A percentile compares a stretch with the other conserved stretches of the same genome.
Conservation (phyloP, 2,329 filamentous ascomycete genomes). For the Myrmaecium sp. region DNA sequence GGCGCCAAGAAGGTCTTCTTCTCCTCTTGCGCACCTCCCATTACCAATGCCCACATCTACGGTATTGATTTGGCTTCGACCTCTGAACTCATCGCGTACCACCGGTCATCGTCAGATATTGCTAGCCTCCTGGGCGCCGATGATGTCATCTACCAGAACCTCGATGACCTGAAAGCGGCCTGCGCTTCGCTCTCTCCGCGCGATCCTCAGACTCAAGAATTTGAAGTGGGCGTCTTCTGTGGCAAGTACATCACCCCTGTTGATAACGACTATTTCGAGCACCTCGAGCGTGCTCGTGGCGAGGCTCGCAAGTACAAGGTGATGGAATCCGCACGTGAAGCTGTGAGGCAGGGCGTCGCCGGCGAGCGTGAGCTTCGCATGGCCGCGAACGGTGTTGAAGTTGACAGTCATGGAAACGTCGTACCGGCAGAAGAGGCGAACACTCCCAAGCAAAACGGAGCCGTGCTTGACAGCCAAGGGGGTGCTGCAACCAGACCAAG, state of each 20-base stretch:
- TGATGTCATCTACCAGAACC: constrained; percentile 58
- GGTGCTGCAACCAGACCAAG: constrained; percentile 4
- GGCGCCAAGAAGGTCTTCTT: constrained; percentile 72
- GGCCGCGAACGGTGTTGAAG: constrained; percentile 42
- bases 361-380: constrained; percentile 44
- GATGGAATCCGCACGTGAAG: constrained; percentile 45
- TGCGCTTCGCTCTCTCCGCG: constrained; percentile 55
- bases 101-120: constrained; percentile 43
- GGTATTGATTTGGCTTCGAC: constrained; percentile 61
- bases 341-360: constrained; percentile 45
- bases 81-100: constrained; percentile 53
- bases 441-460: constrained; percentile 4
- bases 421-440: constrained; percentile 27
- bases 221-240: constrained; percentile 86
- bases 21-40: constrained; percentile 64
- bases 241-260: constrained; percentile 75
- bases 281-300: constrained; percentile 54
- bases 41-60: constrained; percentile 78
- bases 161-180: constrained; percentile 63
- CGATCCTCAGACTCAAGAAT: constrained; percentile 41
- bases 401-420: constrained; percentile 39
- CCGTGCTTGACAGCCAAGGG: constrained; percentile 10
- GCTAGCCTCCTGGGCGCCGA: constrained; percentile 56
- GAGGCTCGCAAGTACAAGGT: constrained; percentile 53
- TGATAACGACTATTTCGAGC: constrained; percentile 64